phyloP scores from a whole-genome alignment of 495 filamentous ascomycete genomes.

The Pyrenula massariospora region DNA sequence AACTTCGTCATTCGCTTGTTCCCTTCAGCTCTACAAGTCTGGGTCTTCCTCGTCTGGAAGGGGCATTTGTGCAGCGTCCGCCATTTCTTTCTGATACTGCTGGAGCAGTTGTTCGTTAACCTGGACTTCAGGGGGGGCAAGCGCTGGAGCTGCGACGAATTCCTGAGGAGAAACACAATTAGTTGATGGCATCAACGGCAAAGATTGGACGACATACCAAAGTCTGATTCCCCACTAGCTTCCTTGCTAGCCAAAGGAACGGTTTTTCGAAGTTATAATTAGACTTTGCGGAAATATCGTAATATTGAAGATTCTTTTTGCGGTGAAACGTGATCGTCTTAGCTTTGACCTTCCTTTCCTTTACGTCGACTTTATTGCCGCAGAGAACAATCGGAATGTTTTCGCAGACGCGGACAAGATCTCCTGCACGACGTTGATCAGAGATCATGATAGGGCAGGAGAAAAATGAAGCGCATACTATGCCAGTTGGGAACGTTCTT shows the following conservation, averaged over 20 bases:
- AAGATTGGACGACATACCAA: constrained; percentile 48
- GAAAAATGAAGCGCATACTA: constrained; percentile 52
- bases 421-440: no score
- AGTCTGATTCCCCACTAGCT: constrained; percentile 87
- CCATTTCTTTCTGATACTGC: constrained; percentile 83
- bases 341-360: constrained; percentile 99
- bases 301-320: constrained; percentile 99
- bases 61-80: constrained; percentile 65
- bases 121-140: constrained; percentile 82
- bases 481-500: constrained; percentile 99
- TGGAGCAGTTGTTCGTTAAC: constrained; percentile 74
- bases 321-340: constrained; percentile 99
- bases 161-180: constrained; percentile 46
- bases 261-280: constrained; percentile 99
- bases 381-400: constrained; percentile 97
- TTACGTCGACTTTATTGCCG: constrained; percentile 99
- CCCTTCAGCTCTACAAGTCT: constrained; percentile 34
- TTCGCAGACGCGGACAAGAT: constrained; percentile 98
- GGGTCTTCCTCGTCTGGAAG: constrained; percentile 94
- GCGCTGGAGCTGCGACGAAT: constrained; percentile 89
- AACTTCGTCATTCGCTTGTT: background rate
- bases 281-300: constrained; percentile 99
- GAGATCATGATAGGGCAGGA: constrained; percentile 7
- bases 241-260: constrained; percentile 98
- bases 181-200: background rate